Evolutionary conservation across 768 basidiomycete genomes (phyloP).

Genomic region (Mycena capillaripes): DNA sequence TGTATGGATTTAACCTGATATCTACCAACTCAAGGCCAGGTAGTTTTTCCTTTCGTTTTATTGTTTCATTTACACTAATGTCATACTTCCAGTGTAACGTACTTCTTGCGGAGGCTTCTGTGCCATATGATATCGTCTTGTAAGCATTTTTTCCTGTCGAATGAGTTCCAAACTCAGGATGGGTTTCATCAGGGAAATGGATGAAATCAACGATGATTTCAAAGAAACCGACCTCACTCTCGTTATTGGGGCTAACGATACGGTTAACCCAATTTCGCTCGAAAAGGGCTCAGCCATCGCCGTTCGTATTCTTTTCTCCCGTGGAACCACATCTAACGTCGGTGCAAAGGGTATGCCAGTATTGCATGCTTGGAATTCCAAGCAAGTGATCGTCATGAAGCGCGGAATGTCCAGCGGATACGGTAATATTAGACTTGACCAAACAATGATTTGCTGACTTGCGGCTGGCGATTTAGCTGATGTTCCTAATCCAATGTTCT

Average conservation of each 20-base stretch:
- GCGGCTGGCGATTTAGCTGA: conserved; percentile 70
- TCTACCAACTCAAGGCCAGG: conserved; percentile 24
- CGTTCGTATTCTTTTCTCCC: conserved; percentile 46
- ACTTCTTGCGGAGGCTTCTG: conserved; percentile 90
- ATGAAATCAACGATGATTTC: conserved; percentile 95
- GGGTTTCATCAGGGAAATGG: conserved; percentile 72
- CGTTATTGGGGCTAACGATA: conserved; percentile 94
- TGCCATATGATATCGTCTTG: conserved; percentile 78
- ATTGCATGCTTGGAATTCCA: conserved; percentile 93
- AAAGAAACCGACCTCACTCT: conserved; percentile 90
- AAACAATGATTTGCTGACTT: conserved; percentile 5
- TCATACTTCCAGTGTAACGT: conserved; percentile 77
- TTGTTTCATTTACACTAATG: neutral
- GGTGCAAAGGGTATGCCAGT: conserved; percentile 84
- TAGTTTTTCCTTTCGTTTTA: neutral
- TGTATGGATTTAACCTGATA: neutral
- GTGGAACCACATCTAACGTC: neutral
- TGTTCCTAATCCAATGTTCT: conserved; percentile 95
- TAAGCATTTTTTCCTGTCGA: too few species aligned
- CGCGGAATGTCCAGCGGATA: conserved; percentile 91
- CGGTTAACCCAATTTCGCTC: conserved; percentile 91
- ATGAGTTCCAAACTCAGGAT: too few species aligned
- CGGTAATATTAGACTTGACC: conserved; percentile 57
- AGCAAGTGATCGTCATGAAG: conserved; percentile 94
- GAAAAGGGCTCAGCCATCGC: conserved; percentile 91